Evolutionary conservation across 2,329 filamentous ascomycete species (phyloP), one percentile per base, ranked within the genome.

Genomic region (Dothistroma pini): DNA sequence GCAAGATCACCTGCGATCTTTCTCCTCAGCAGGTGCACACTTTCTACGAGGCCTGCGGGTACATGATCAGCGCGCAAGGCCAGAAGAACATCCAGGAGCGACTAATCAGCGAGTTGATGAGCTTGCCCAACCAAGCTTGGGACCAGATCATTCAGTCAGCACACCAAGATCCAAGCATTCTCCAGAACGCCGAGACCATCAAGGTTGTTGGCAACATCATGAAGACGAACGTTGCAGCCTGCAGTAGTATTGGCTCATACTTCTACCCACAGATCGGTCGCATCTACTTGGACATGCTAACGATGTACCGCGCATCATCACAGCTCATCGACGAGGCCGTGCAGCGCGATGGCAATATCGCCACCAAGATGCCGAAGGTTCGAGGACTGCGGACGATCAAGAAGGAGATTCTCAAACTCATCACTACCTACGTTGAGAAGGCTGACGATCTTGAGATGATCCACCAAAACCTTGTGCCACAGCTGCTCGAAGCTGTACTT

Each of bases 221-320:
- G 95, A 99, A 99, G 84, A 99, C 95, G 0, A 99, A 99, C 71
- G 95, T 99, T 4, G 93, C 96, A n/a, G 95, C 95, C 38, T 99
- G 95, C 76, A 91, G 90, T 38, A 97, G 95, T 0, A 95, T 99
- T 61, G 95, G 96, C 35, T 87, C 91, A 56, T 99, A 97, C 78
- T 99, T 99, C 77, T 97, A 96, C 73, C 93, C 95, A 12, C 95
- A 99, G 75, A 96, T 99, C 69, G 95, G 93, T 47, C 89, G 92
- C 60, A 97, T 99, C 69, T 99, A 97, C 76, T 87, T 96, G 68
- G 95, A 99, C 74, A 97, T 99, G 93, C 81, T 99, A 60, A 93
- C 95, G 71, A 99, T 99, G 96, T 99, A 97, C 77, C 89, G 92
- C 56, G 95, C 93, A 47, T 95, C 93, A n/a, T 97, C 93, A 75